Evolutionary conservation across 495 filamentous ascomycete genomes (phyloP), one percentile per base, ranked within the genome.

Genomic region (Penicillium lividum): DNA sequence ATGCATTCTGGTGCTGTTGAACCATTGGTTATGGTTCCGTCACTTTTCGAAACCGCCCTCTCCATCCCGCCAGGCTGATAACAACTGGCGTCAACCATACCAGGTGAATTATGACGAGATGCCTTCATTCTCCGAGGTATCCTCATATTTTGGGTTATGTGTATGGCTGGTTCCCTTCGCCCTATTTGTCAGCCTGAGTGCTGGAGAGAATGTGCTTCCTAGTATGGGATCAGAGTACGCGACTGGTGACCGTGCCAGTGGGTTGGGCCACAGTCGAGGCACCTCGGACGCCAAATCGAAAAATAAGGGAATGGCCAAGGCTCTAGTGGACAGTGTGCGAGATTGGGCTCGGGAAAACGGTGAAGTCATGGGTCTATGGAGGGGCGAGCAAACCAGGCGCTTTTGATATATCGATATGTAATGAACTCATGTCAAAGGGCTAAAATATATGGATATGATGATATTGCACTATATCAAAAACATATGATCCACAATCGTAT

Each of bases 81-180:
- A 63, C 36, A 75, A 70, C 56, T 77, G 74, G 73, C 73, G 79
- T 55, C 74, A 85, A 53, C 84, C 84, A 57, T 85, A 87, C 71
- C 82, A 85, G 64, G 73, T 83, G 40, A 66, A 69, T 53, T 65
- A 72, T 30, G 72, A 77, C 10, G 78, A 87, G 53, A 74, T 91
- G 54, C 94, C 94, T 3, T 87, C 84, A 34, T 98, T 98, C 73
- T 93, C 92, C 9, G 92, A 98, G 72, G 92, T 98, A 42, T 92
- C 93, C 0, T 93, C 91, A 1, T 98, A 93, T 70, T 98, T 98
- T 66, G 94, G 94, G 5, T 79, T 98, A 8, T 97, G 91, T 69
- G 91, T 98, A 13, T 98, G 94, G 94, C 81, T 98, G 11, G 89
- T 97, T 2, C 94, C 94, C 0, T 98, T 98, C 72, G 86, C 93